phyloP scores from a whole-genome alignment of 257 asterid genomes.

The Penstemon newberryi region DNA sequence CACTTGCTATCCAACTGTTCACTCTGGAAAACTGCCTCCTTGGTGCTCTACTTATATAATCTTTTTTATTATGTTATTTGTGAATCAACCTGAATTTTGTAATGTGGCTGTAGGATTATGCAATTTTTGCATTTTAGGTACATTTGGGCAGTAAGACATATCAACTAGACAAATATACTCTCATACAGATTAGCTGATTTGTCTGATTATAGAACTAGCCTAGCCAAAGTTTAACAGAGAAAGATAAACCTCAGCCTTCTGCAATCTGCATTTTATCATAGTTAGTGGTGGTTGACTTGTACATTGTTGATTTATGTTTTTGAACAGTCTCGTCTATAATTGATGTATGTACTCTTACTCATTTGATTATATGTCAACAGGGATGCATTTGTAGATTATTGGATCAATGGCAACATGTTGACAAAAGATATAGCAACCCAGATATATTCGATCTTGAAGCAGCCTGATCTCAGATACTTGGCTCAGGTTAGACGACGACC shows the following conservation, averaged over 20 bases:
- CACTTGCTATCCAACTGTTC: too few species aligned
- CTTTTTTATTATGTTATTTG: too few species aligned
- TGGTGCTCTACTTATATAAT: too few species aligned
- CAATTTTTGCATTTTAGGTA: background rate
- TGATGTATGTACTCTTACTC: conserved; percentile 23
- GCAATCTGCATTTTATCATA: conserved; percentile 6
- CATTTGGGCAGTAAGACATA: background rate
- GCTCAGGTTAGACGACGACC: conserved; percentile 54
- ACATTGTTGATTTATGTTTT: conserved; percentile 19
- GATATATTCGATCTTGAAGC: conserved; percentile 79
- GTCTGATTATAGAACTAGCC: background rate
- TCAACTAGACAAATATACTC: background rate
- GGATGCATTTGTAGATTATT: conserved; percentile 90
- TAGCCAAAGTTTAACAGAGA: background rate
- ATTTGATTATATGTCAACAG: conserved; percentile 41
- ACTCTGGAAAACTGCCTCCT: too few species aligned
- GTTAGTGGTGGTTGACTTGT: conserved; percentile 18
- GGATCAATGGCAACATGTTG: conserved; percentile 88
- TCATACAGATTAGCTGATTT: conserved; percentile 4
- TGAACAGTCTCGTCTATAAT: conserved; percentile 19
- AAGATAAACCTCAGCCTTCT: conserved; percentile 1
- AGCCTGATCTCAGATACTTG: conserved; percentile 70
- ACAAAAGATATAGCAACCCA: conserved; percentile 82
- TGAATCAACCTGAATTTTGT: too few species aligned
- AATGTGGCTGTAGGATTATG: too few species aligned